Evolutionary conservation across 768 basidiomycete species (phyloP).

Genomic region (Trametes coccinea): DNA sequence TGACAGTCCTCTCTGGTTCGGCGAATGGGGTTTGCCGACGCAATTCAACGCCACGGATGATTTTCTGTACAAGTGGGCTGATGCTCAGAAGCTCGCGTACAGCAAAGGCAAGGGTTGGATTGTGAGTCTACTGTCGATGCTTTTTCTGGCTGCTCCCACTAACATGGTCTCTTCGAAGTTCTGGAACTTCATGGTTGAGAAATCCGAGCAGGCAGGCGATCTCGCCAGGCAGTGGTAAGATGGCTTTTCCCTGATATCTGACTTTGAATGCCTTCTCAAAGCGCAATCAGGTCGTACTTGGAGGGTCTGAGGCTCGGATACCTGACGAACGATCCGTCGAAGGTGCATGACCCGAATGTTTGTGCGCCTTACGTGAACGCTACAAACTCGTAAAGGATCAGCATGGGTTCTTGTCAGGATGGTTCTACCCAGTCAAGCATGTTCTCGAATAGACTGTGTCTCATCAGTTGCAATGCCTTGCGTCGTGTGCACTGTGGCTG

Average conservation of each 20-base stretch:
- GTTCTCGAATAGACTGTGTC: too few relatives aligned
- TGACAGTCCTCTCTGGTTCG: conserved; percentile 54
- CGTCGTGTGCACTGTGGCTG: too few relatives aligned
- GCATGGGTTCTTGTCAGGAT: too few relatives aligned
- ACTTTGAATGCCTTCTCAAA: too few relatives aligned
- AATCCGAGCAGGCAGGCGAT: conserved; percentile 48
- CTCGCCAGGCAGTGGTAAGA: conserved; percentile 66
- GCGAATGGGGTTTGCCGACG: conserved; percentile 64
- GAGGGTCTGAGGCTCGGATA: conserved; percentile 60
- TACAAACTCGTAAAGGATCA: neutral
- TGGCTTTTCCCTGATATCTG: neutral
- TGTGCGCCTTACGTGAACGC: conserved; percentile 50
- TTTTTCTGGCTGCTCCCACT: neutral
- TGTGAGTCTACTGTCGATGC: conserved; percentile 39
- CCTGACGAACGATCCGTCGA: conserved; percentile 62
- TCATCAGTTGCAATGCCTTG: too few relatives aligned
- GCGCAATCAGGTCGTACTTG: conserved; percentile 61
- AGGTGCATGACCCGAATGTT: conserved; percentile 57
- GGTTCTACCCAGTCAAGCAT: too few relatives aligned
- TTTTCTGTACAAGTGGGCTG: conserved; percentile 69
- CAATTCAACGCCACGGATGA: conserved; percentile 61
- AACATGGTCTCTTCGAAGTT: conserved; percentile 36
- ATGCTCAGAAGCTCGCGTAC: conserved; percentile 71
- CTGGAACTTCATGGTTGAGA: conserved; percentile 79
- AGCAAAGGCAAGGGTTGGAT: conserved; percentile 65